Conservation (phyloP, 176 grass and related monocot species). For the Guadua angustifolia region DNA sequence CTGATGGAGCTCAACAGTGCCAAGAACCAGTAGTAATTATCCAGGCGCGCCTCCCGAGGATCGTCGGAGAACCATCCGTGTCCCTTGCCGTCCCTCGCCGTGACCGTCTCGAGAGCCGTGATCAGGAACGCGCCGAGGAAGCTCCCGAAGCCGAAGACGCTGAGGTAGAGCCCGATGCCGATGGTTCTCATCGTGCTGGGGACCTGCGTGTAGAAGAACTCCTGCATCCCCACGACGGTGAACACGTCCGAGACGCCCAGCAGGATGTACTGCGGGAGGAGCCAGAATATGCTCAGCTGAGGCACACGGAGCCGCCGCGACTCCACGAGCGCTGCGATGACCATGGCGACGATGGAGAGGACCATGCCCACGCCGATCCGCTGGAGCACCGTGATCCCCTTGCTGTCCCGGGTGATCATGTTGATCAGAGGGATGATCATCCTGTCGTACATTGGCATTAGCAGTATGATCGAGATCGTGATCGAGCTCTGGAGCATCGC, state of each 20-base stretch:
- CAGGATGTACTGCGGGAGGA: slow-evolving; percentile 80
- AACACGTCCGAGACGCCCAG: slow-evolving; percentile 79
- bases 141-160: slow-evolving; percentile 82
- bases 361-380: slow-evolving; percentile 89
- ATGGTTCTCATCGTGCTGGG: slow-evolving; percentile 71
- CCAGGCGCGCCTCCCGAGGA: slow-evolving; percentile 54
- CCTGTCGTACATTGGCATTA: slow-evolving; percentile 85
- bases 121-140: slow-evolving; percentile 79
- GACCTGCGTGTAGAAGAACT: slow-evolving; percentile 94
- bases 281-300: slow-evolving; percentile 65
- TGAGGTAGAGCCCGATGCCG: slow-evolving; percentile 84
- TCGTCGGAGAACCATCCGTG: slow-evolving; percentile 85
- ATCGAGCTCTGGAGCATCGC: slow-evolving; percentile 95
- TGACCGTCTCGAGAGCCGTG: slow-evolving; percentile 54
- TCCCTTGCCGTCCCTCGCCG: slow-evolving; percentile 2
- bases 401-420: slow-evolving; percentile 43
- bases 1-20: slow-evolving; percentile 64
- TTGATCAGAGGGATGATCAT: slow-evolving; percentile 57
- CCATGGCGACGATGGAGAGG: slow-evolving; percentile 70
- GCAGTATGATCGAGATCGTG: slow-evolving; percentile 79
- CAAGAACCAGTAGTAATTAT: slow-evolving; percentile 83
- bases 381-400: slow-evolving; percentile 78
- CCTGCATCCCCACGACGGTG: slow-evolving; percentile 84
- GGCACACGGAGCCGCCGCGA: slow-evolving; percentile 41
- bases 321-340: slow-evolving; percentile 63